Evolutionary conservation across 371 early-diverging fungal genomes (phyloP), one percentile per base, ranked within the genome.

Genomic region (Lichtheimia ramosa): DNA sequence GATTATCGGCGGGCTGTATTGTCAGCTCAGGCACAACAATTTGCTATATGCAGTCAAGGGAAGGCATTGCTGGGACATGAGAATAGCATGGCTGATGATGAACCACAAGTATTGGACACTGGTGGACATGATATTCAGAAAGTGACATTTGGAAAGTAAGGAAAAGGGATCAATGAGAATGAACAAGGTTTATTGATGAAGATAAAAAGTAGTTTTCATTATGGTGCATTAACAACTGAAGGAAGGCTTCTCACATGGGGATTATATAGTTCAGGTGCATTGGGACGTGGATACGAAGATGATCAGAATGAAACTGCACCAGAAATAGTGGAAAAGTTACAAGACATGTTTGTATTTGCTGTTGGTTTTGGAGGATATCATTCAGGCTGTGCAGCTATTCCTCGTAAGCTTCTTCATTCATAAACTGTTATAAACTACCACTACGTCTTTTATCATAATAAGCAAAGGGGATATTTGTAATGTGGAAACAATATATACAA

Each of bases 211-310:
- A 75, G 73, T 55, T 68, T 74, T 46, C 78, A 77, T 59, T 64
- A 23, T 43, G 75, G 78, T 18, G 74, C 78, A 16, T 10, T 74
- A 15, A 77, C 75, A 15, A 72, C 50, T 20, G 46, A 68, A 27
- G 75, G 75, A 3, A 41, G 65, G 23, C 18, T 74, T n/a, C 48
- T 70, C 23, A 74, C 78, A 4, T 74, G 75, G 78, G 75, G 75
- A 7, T 52, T 27, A 0, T 66, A 63, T 56, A 64, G 64, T 40
- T 53, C 67, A 39, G 72, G 73, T 16, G 75, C 78, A 12, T 61
- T 77, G 18, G 74, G 75, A n/a, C 70, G 64, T 39, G 64, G 59
- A n/a, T 58, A 55, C 10, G 41, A 51, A 24, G 20, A 54, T 2
- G 41, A 43, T 23, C 28, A 16, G 8, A 51, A 39, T 14, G 21